These are phyloP conservation scores for Desmodesmus armatus DNA, from an alignment of 139 green algal species.

Conservation along the genomic window DNA sequence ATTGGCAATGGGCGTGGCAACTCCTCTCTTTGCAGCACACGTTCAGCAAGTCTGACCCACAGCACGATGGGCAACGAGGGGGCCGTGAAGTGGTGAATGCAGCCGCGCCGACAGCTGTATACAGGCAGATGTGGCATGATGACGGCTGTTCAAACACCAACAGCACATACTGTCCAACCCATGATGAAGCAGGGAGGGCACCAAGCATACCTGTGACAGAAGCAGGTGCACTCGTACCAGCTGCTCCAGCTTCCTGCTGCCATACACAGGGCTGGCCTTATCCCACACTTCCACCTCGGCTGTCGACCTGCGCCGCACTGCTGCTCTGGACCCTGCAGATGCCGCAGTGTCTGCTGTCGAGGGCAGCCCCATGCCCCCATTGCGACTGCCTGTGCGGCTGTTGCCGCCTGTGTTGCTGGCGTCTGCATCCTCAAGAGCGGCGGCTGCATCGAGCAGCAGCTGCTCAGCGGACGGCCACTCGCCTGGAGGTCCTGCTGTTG, in stretches of 20 bases:
- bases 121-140: too few relatives aligned
- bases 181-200: not conserved
- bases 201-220: slow-evolving; percentile 38
- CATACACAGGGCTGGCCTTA: not conserved
- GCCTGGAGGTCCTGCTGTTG: too few relatives aligned
- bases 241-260: slow-evolving; percentile 52
- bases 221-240: slow-evolving; percentile 59
- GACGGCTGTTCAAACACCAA: not conserved
- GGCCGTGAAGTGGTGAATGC: too few relatives aligned
- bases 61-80: too few relatives aligned
- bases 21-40: too few relatives aligned
- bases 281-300: not conserved
- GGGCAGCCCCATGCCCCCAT: not conserved
- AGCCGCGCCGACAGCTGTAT: too few relatives aligned
- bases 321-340: not conserved
- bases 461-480: slow-evolving; percentile 54
- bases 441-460: slow-evolving; percentile 49
- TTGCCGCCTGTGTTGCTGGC: not conserved
- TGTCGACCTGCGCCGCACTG: not conserved
- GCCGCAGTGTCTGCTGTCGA: not conserved
- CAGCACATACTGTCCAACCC: too few relatives aligned
- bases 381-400: not conserved
- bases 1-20: too few relatives aligned
- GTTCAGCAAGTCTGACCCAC: too few relatives aligned
- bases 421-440: not conserved